A percentile compares a stretch with the other conserved stretches of the same genome.
These are phyloP conservation scores for Plasmodium gonderi DNA, from an alignment of 169 alveolate species.

Conservation along the genomic window DNA sequence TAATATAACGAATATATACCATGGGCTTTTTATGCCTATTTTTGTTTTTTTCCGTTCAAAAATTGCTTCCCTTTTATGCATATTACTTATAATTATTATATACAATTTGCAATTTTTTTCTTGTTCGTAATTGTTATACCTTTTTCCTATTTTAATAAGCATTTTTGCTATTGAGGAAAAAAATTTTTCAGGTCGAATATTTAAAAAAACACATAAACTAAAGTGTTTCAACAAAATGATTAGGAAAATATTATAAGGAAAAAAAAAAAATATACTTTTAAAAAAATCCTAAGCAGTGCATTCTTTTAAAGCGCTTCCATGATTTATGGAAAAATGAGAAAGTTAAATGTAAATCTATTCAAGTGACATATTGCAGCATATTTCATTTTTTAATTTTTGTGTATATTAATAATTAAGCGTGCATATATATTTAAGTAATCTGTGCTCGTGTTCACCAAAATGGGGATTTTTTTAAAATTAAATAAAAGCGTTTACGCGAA, in stretches of 20 bases:
- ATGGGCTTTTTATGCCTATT: background rate
- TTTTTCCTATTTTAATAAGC: background rate
- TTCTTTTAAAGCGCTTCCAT: background rate
- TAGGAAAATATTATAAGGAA: slow-evolving; percentile 2
- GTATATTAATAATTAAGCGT: background rate
- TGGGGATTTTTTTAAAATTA: slow-evolving; percentile 54
- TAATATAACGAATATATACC: background rate
- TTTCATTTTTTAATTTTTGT: slow-evolving; percentile 6
- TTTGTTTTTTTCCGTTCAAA: background rate
- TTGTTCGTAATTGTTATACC: background rate
- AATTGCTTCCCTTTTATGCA: background rate
- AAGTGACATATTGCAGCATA: background rate
- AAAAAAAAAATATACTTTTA: background rate
- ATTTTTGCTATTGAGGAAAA: background rate
- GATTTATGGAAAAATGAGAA: slow-evolving; percentile 22
- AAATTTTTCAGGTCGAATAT: background rate
- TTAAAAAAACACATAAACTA: background rate
- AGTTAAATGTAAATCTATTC: background rate
- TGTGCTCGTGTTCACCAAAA: slow-evolving; percentile 1
- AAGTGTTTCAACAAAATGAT: background rate
- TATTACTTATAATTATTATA: background rate
- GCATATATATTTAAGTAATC: background rate
- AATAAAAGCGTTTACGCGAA: slow-evolving; percentile 58
- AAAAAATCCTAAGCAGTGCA: background rate
- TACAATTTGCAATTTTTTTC: background rate